A percentile compares a stretch with the other conserved stretches of the same genome.
Conservation (phyloP, 352 stramenopile species). For the Globisporangium acanthophoron region DNA sequence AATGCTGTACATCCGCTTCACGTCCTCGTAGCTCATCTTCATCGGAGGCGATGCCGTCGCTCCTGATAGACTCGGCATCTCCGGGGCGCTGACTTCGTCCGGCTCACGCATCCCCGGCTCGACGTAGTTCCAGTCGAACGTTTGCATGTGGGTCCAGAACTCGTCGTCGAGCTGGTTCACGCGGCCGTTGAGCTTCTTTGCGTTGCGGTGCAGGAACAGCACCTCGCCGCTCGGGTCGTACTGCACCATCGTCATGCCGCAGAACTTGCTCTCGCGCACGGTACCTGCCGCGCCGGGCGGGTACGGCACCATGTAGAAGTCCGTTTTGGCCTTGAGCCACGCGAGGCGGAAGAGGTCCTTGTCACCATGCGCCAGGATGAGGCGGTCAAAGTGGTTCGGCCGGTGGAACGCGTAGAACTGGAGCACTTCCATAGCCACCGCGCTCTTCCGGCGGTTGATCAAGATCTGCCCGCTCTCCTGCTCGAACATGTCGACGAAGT, state of each 20-base stretch:
- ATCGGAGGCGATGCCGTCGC: slow-evolving; percentile 6
- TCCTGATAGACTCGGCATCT: neutral
- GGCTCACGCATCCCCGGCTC: neutral
- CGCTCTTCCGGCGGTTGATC: slow-evolving; percentile 37
- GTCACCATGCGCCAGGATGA: slow-evolving; percentile 64
- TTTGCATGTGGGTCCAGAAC: slow-evolving; percentile 41
- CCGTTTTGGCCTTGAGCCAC: slow-evolving; percentile 61
- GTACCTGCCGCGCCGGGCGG: slow-evolving; percentile 38
- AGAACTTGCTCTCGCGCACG: slow-evolving; percentile 41
- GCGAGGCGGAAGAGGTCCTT: slow-evolving; percentile 82
- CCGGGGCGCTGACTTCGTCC: neutral
- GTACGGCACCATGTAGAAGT: slow-evolving; percentile 60
- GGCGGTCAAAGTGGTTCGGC: slow-evolving; percentile 52
- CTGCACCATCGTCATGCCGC: slow-evolving; percentile 75
- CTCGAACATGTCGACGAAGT: slow-evolving; percentile 73
- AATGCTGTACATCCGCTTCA: slow-evolving; percentile 40
- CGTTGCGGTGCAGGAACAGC: slow-evolving; percentile 73
- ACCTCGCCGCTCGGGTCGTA: slow-evolving; percentile 46
- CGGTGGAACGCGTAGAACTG: slow-evolving; percentile 60
- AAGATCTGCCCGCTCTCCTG: slow-evolving; percentile 74
- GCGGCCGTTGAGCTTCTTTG: slow-evolving; percentile 59
- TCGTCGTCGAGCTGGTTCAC: slow-evolving; percentile 29
- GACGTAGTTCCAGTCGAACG: slow-evolving; percentile 29
- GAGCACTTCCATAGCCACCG: slow-evolving; percentile 42
- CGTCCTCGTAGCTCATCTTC: slow-evolving; percentile 38